Evolutionary conservation across 306 rosid species (phyloP), one percentile per base, ranked within the genome.

Genomic region (Fragaria nilgerrensis): DNA sequence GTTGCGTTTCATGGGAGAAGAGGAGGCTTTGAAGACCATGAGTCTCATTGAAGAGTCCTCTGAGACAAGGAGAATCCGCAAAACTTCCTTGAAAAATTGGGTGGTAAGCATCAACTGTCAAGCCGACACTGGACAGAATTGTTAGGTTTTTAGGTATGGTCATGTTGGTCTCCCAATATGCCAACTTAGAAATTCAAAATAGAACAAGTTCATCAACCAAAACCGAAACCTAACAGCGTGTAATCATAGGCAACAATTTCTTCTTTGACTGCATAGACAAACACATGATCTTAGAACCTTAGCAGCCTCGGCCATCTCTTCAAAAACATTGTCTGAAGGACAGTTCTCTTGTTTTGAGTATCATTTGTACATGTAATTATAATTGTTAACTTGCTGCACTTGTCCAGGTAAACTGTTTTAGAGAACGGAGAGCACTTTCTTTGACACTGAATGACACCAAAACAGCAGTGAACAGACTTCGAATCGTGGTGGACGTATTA

Each of bases 361-460:
- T 41, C 68, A 20, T 10, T 34, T 68, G 13, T 10, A 48, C 20
- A 17, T 14, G 3, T 22, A 9, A 37, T 17, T 14, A 13, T 23
- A 49, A 3, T 5, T 56, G 63, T 53, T 44, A 20, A 69, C 6
- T 9, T 8, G 77, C 11, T 56, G 22, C 9, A 50, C 70, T 74
- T 81, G 22, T 83, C 27, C 83, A 95, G 98, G 96, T 95, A 73
- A 86, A 85, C 82, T 96, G 95, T 44, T 95, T 95, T 75, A 84
- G 98, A 79, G 98, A 95, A 82, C 87, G 97, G 73, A 86, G 97
- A 88, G 96, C 98, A 63, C 97, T 94, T 44, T 88, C 98, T 68
- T 88, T 94, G 85, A 87, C 97, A 20, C 81, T 94, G 87, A 92
- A 92, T 78, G 98, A 95, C 74, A 95, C 97, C 47, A 95, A 92